These are phyloP conservation scores for Dryadomyces quercus-mongolicae DNA, from an alignment of 2,329 filamentous ascomycete species.

Conservation along the genomic window DNA sequence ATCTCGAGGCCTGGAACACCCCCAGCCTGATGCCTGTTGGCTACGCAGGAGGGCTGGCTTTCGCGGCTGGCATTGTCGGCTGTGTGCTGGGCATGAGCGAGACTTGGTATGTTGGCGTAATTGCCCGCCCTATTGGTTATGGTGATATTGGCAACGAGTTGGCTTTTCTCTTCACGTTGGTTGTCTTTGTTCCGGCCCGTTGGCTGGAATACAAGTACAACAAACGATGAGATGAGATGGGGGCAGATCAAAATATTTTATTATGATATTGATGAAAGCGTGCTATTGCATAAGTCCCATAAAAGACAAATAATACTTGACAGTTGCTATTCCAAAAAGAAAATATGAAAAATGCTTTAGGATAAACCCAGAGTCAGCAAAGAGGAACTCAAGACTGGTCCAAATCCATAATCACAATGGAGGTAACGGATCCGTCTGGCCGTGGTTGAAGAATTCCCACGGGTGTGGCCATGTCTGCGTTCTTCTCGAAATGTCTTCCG, in stretches of 20 bases:
- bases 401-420: too few species aligned
- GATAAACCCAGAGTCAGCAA: too few species aligned
- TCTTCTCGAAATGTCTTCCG: not conserved
- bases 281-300: too few species aligned
- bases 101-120: slow-evolving; percentile 38
- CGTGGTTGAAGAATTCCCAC: too few species aligned
- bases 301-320: too few species aligned
- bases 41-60: slow-evolving; percentile 28
- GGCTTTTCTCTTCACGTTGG: slow-evolving; percentile 33
- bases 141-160: slow-evolving; percentile 39
- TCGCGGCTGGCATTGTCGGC: slow-evolving; percentile 29
- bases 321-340: too few species aligned
- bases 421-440: too few species aligned
- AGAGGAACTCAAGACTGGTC: too few species aligned
- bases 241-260: not conserved
- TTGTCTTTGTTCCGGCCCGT: slow-evolving; percentile 33
- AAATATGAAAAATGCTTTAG: too few species aligned
- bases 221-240: slow-evolving; percentile 19
- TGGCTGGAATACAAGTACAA: slow-evolving; percentile 34
- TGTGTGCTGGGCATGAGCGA: slow-evolving; percentile 48
- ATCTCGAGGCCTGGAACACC: slow-evolving; percentile 36
- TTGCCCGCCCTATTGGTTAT: slow-evolving; percentile 30
- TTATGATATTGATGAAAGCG: not conserved
- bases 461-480: too few species aligned
- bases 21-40: slow-evolving; percentile 29